Evolutionary conservation across 306 rosid species (phyloP).

Genomic region (Vachellia collinsii): DNA sequence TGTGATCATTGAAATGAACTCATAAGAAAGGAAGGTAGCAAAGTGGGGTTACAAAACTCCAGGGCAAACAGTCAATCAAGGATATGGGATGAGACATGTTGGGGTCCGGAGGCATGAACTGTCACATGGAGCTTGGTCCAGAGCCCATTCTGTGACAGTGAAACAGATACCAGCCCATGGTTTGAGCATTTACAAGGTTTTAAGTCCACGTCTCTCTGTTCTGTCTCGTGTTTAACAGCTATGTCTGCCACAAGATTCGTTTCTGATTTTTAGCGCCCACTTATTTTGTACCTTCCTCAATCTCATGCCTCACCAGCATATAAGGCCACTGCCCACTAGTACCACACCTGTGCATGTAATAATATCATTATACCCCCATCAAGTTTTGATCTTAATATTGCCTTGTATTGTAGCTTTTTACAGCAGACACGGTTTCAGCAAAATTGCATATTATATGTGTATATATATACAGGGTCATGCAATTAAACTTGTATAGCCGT

Average conservation of each 20-base stretch:
- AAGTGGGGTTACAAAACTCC: no score
- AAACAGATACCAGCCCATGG: neutral
- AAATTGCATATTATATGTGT: neutral
- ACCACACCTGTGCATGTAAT: neutral
- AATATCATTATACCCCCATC: neutral
- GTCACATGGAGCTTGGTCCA: conserved; percentile 10
- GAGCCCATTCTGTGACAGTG: neutral
- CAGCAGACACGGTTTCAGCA: neutral
- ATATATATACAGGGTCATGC: neutral
- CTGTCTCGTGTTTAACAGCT: neutral
- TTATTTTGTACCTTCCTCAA: neutral
- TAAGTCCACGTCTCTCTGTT: neutral
- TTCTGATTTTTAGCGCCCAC: neutral
- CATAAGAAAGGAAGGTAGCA: neutral
- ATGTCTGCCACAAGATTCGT: neutral
- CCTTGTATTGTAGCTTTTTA: neutral
- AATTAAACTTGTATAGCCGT: no score
- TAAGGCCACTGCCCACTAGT: no score
- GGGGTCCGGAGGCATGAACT: neutral
- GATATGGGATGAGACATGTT: neutral
- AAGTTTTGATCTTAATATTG: neutral
- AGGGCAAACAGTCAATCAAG: no score
- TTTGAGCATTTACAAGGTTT: neutral
- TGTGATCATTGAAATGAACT: no score
- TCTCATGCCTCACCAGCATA: neutral